Evolutionary conservation across 2,329 filamentous ascomycete species (phyloP).

Genomic region (Talaromyces sp.): DNA sequence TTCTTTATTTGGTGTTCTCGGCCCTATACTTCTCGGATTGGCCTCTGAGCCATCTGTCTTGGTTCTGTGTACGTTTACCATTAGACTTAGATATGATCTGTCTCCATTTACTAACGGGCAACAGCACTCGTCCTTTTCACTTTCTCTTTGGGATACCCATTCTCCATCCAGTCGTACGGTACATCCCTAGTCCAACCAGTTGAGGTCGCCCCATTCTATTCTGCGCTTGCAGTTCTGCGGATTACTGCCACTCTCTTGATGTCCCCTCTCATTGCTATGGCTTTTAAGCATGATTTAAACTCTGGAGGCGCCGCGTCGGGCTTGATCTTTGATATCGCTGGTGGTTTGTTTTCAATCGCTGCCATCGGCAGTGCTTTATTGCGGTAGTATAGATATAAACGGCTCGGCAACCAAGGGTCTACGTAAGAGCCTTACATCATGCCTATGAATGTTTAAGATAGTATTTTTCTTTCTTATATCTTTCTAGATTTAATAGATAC

Average conservation of each 20-base stretch:
- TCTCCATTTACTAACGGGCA: neutral
- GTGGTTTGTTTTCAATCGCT: neutral
- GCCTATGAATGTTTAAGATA: too few relatives aligned
- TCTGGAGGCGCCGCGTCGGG: neutral
- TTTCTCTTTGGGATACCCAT: slow-evolving; percentile 2
- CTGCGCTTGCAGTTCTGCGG: neutral
- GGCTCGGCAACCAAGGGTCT: too few relatives aligned
- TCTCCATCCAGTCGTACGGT: neutral
- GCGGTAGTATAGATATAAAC: neutral
- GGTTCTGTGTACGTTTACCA: neutral
- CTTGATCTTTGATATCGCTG: neutral
- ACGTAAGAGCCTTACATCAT: too few relatives aligned
- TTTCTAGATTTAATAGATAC: too few relatives aligned
- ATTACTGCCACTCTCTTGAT: neutral
- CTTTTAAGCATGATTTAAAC: neutral
- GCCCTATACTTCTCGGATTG: neutral
- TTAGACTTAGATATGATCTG: neutral
- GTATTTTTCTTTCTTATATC: too few relatives aligned
- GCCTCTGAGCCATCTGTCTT: neutral
- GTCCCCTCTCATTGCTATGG: neutral
- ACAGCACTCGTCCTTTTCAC: slow-evolving; percentile 1
- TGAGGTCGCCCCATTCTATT: slow-evolving; percentile 4
- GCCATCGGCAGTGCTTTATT: neutral
- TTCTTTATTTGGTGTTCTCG: neutral
- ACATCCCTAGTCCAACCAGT: slow-evolving; percentile 4